Percentiles rank a stretch among this genome's conserved stretches.
These are phyloP conservation scores for Phialophora chinensis DNA, from an alignment of 2,329 filamentous ascomycete species.

Conservation along the genomic window DNA sequence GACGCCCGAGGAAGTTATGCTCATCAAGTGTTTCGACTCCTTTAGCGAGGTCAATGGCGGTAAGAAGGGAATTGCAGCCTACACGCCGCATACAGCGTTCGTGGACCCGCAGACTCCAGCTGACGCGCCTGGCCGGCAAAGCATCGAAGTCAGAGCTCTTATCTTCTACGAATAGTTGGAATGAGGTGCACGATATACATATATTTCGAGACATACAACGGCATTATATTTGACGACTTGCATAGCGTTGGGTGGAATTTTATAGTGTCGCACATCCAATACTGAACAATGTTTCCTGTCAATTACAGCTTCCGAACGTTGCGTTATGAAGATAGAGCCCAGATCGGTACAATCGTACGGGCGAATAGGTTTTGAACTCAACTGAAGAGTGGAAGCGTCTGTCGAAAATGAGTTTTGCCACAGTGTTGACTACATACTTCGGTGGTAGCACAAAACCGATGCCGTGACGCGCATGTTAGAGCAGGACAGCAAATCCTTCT, in stretches of 20 bases:
- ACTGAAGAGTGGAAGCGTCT: neutral
- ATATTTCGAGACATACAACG: conserved; percentile 1
- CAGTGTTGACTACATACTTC: neutral
- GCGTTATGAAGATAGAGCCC: too few species aligned
- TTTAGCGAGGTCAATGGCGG: conserved; percentile 47
- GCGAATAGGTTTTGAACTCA: too few species aligned
- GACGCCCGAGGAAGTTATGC: conserved; percentile 61
- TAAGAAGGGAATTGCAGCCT: conserved; percentile 52
- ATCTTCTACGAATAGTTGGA: conserved; percentile 64
- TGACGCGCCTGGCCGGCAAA: conserved; percentile 60
- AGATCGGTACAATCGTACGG: too few species aligned
- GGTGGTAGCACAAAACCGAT: neutral
- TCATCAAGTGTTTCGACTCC: conserved; percentile 64
- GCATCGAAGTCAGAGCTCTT: conserved; percentile 68
- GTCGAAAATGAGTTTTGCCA: neutral
- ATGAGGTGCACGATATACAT: conserved; percentile 1
- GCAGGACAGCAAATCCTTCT: neutral
- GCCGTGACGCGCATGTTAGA: neutral
- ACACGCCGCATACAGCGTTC: conserved; percentile 63
- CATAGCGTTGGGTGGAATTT: conserved; percentile 3
- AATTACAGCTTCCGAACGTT: too few species aligned
- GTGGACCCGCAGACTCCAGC: conserved; percentile 60
- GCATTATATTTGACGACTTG: neutral
- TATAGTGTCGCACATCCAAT: neutral
- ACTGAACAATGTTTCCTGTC: neutral